phyloP scores from a whole-genome alignment of 1,284 basidiomycete genomes.

The Trametes versicolor region DNA sequence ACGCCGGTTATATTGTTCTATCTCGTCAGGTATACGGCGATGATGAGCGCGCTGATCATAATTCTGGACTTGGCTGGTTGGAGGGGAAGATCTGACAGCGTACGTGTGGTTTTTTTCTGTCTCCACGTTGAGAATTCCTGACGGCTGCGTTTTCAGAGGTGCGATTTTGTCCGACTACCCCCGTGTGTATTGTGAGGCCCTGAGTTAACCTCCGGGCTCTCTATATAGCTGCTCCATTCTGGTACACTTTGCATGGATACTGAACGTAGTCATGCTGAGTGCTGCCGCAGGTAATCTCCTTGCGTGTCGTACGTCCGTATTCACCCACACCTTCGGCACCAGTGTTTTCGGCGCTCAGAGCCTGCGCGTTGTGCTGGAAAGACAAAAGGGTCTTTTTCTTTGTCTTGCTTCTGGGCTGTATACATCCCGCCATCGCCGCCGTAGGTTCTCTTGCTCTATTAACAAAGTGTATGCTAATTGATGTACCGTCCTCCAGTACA shows the following conservation, averaged over 20 bases:
- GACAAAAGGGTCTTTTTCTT: not conserved
- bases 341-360: not conserved
- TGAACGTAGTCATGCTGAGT: conserved; percentile 15
- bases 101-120: not conserved
- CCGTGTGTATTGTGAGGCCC: not conserved
- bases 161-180: not conserved
- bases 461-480: too few relatives aligned
- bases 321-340: too few relatives aligned
- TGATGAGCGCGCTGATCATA: conserved; percentile 20
- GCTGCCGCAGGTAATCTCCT: conserved; percentile 14
- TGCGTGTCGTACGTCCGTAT: too few relatives aligned
- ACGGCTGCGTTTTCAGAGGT: not conserved
- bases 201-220: not conserved
- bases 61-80: not conserved
- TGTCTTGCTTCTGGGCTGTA: conserved; percentile 9
- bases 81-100: not conserved
- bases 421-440: conserved; percentile 7
- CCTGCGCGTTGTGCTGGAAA: conserved; percentile 17
- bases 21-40: conserved; percentile 23
- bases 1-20: conserved; percentile 21
- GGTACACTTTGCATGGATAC: conserved; percentile 10
- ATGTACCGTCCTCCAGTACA: not conserved
- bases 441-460: not conserved
- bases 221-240: conserved; percentile 12
- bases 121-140: not conserved